Evolutionary conservation across 495 filamentous ascomycete genomes (phyloP).

Genomic region (Penicillium soppii): DNA sequence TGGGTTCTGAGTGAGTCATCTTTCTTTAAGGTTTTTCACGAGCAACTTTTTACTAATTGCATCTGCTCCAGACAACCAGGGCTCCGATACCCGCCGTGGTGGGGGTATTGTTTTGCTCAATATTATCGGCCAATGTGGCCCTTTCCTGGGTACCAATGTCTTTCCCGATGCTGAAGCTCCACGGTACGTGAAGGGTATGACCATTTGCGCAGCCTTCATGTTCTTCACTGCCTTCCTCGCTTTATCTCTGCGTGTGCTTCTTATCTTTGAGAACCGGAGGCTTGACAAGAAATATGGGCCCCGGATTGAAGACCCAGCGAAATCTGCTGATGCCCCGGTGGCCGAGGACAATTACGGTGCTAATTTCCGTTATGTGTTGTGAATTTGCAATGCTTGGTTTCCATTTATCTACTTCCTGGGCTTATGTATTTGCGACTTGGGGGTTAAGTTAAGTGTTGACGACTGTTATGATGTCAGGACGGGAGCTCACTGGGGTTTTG

Average conservation of each 20-base stretch:
- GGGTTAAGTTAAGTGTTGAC: neutral
- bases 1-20: conserved; percentile 63
- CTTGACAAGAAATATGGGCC: conserved; percentile 53
- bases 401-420: neutral
- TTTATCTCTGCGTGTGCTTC: conserved; percentile 50
- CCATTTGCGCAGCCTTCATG: conserved; percentile 70
- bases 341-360: conserved; percentile 55
- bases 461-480: neutral
- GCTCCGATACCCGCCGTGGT: conserved; percentile 67
- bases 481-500: neutral
- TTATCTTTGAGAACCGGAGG: conserved; percentile 62
- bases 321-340: conserved; percentile 16
- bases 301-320: conserved; percentile 20
- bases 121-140: conserved; percentile 65
- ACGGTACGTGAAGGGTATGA: conserved; percentile 66
- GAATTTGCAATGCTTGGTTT: conserved; percentile 9
- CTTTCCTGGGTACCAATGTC: conserved; percentile 68
- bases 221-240: conserved; percentile 63
- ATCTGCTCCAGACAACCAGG: conserved; percentile 59
- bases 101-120: conserved; percentile 71
- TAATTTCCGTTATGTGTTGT: conserved; percentile 47
- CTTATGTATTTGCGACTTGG: neutral
- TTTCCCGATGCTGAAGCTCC: conserved; percentile 62
- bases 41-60: neutral
- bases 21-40: neutral